Percentiles rank a stretch among this genome's conserved stretches.
Conservation (phyloP, 2,329 filamentous ascomycete genomes). For the Alternaria brassicae region DNA sequence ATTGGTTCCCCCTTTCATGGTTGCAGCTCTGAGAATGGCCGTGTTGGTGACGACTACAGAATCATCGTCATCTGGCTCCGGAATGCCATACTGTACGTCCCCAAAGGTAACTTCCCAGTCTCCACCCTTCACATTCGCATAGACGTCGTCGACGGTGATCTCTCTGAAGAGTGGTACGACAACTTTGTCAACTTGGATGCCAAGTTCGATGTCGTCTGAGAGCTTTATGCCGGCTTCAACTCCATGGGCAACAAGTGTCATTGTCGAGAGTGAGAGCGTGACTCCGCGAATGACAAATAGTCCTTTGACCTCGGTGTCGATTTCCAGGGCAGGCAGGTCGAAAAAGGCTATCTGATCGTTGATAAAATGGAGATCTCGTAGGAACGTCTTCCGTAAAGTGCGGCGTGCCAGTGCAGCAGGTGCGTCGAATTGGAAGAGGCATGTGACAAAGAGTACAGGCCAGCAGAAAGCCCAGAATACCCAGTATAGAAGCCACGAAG, state of each 20-base stretch:
- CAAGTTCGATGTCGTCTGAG: constrained; percentile 61
- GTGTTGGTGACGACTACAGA: constrained; percentile 55
- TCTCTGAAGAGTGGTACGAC: constrained; percentile 57
- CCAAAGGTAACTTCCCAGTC: constrained; percentile 60
- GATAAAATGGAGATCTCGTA: constrained; percentile 58
- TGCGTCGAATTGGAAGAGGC: constrained; percentile 56
- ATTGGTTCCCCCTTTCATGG: constrained; percentile 13
- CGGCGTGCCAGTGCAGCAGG: constrained; percentile 49
- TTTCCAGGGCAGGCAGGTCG: constrained; percentile 60
- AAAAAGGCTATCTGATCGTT: constrained; percentile 60
- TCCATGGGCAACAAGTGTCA: constrained; percentile 61
- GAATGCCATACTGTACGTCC: constrained; percentile 32
- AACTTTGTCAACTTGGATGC: constrained; percentile 60
- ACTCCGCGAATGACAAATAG: constrained; percentile 61
- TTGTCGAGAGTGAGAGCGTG: constrained; percentile 58
- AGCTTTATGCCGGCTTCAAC: constrained; percentile 62
- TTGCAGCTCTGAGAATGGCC: constrained; percentile 55
- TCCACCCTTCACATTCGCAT: constrained; percentile 63
- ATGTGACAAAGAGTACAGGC: constrained; percentile 52
- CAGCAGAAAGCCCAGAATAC: constrained; percentile 54
- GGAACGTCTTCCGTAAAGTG: constrained; percentile 46
- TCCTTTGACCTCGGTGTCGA: constrained; percentile 62
- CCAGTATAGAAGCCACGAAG: constrained; percentile 61
- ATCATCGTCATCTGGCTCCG: constrained; percentile 50
- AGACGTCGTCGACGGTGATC: constrained; percentile 62